Evolutionary conservation across 495 filamentous ascomycete species (phyloP), one percentile per base, ranked within the genome.

Genomic region (Hypoxylon rickii): DNA sequence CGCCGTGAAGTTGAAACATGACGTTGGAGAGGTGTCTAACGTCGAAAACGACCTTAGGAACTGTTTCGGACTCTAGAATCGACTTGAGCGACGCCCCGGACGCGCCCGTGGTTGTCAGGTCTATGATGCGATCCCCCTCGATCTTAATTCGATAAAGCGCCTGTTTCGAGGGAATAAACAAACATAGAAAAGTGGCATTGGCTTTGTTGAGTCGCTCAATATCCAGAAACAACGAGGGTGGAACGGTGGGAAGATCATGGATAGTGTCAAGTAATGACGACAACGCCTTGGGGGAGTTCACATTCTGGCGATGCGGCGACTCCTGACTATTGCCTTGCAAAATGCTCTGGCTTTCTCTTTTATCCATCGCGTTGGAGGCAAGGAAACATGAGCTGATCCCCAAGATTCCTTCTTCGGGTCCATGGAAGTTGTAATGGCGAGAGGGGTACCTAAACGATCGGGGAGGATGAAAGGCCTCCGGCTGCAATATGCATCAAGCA

Each of bases 21-120:
- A 81, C 82, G 49, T 86, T 79, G 0, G 83, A 79, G 51, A 83
- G 79, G 51, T 79, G 72, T n/a, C 80, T 76, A 11, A 83, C 70
- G 51, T 83, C 81, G 66, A 82, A 83, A 63, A 83, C 77, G 53
- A 74, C 72, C 63, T 84, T 83, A 2, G 71, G 65, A 18, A 74
- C 78, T 5, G 20, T 10, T 0, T 47, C 31, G 0, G 71, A 75
- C 59, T 86, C 77, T 2, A 86, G 69, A 22, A 87, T 73, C 12
- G 41, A 42, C 56, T 76, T 76, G 15, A 87, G 64, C 3, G 78
- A 79, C n/a, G 55, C 55, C 3, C 64, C 68, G 12, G 24, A 44
- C 1, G 15, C 2, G 0, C 57, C 64, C 1, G 64, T 12, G n/a
- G 73, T 74, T 17, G 34, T 16, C 15, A 38, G 13, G 13, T 38